Evolutionary conservation across 2,329 filamentous ascomycete genomes (phyloP), one percentile per base, ranked within the genome.

Genomic region (Acephala macrosclerotiorum): DNA sequence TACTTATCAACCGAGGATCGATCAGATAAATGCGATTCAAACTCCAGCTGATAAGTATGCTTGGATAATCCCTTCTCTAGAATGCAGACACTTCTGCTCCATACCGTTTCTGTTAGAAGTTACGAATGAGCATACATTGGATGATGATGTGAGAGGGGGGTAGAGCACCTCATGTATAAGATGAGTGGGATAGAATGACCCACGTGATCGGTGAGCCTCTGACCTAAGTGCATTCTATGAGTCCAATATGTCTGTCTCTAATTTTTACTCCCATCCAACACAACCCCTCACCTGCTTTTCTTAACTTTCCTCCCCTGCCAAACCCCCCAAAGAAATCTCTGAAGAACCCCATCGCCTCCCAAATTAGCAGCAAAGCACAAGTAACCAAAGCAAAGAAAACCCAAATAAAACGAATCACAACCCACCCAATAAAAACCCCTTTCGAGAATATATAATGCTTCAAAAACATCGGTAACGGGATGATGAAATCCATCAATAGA

Each of bases 241-340:
- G 4, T 12, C 18, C 36, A 12, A 40, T 40, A 40, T 40, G 36
- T 11, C n/a, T 49, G 25, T 22, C 25, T 49, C n/a, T n/a, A 49
- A 11, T 5, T 9, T 47, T 12, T 22, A 49, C n/a, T 22, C 12
- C 29, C 49, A 5, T 53, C 49, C 14, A 53, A 18, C n/a, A 14
- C 45, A 29, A 20, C 14, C 49, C 22, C 14, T 33, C 49, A 33
- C 29, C 29, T 9, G 9, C 49, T 7, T 78, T 75, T 7, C 72
- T 69, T 67, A 81, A 80, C 12, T 8, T 16, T 36, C 29, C 16
- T 35, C 25, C 29, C 40, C 11, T 40, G 11, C 69, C 80, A 76
- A 18, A 80, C 80, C 80, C 82, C 11, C 82, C 81, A 82, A 83
- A 6, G 80, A 80, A 16, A 78, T 81, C 61, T 22, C 47, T 26